Evolutionary conservation across 2,329 filamentous ascomycete species (phyloP).

Genomic region (Lecanicillium sp.): DNA sequence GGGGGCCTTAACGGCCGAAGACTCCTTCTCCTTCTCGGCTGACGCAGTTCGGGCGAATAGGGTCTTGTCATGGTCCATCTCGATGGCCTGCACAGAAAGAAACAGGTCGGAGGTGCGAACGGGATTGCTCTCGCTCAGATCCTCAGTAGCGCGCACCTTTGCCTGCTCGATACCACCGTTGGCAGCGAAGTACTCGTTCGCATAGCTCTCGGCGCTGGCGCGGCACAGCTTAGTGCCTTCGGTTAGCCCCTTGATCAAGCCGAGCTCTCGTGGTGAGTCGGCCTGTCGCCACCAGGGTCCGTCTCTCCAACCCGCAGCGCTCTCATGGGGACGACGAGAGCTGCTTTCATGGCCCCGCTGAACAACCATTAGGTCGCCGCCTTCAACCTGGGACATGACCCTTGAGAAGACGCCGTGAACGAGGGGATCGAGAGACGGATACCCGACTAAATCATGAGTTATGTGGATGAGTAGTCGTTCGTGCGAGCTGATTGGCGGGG

Average conservation of each 20-base stretch:
- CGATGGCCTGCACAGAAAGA: constrained; percentile 85
- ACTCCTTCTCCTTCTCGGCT: constrained; percentile 46
- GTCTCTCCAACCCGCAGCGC: constrained; percentile 71
- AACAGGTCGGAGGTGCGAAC: constrained; percentile 92
- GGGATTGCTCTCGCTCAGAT: constrained; percentile 76
- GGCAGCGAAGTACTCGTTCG: constrained; percentile 72
- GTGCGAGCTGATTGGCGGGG: constrained; percentile 92
- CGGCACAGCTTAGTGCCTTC: constrained; percentile 89
- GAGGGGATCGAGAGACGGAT: constrained; percentile 87
- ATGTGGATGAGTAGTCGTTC: constrained; percentile 96
- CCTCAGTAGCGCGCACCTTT: constrained; percentile 70
- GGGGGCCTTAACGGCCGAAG: constrained; percentile 43
- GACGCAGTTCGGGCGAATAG: constrained; percentile 58
- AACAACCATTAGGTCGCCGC: constrained; percentile 87
- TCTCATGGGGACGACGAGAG: constrained; percentile 54
- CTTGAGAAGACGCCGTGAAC: constrained; percentile 87
- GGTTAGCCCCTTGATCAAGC: constrained; percentile 68
- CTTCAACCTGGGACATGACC: constrained; percentile 98
- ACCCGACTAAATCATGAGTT: constrained; percentile 89
- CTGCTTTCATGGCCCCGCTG: constrained; percentile 86
- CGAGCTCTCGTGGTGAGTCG: constrained; percentile 64
- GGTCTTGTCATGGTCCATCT: constrained; percentile 52
- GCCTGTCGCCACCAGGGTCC: constrained; percentile 91
- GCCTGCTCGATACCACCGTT: constrained; percentile 75
- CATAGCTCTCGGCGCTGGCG: constrained; percentile 81